Evolutionary conservation across 1,139 yeast species (phyloP).

Genomic region (Saccharomycopsis phalli): DNA sequence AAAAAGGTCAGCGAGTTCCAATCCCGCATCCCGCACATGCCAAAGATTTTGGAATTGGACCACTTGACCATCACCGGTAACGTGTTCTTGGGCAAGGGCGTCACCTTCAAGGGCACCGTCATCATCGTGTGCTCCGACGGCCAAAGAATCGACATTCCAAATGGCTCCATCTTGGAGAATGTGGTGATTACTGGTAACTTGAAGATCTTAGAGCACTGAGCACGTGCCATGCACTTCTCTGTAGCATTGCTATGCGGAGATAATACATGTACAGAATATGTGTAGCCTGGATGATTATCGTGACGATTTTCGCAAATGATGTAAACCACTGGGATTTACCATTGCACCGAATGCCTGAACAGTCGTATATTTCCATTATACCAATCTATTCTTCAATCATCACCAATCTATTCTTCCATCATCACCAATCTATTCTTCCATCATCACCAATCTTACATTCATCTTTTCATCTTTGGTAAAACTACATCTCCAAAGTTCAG

Average conservation of each 20-base stretch:
- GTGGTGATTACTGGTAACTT: slow-evolving; percentile 96
- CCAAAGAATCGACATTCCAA: slow-evolving; percentile 92
- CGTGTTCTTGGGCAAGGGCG: slow-evolving; percentile 83
- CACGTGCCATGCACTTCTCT: background rate
- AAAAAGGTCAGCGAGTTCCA: slow-evolving; percentile 92
- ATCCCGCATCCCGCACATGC: slow-evolving; percentile 88
- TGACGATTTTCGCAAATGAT: too few relatives aligned
- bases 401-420: too few relatives aligned
- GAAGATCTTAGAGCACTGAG: slow-evolving; percentile 85
- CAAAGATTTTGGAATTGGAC: slow-evolving; percentile 90
- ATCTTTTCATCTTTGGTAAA: too few relatives aligned
- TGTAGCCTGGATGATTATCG: background rate
- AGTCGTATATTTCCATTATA: too few relatives aligned
- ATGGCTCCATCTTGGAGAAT: slow-evolving; percentile 88
- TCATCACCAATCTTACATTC: too few relatives aligned
- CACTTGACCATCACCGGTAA: slow-evolving; percentile 97
- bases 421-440: too few relatives aligned
- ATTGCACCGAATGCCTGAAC: too few relatives aligned
- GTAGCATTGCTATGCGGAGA: background rate
- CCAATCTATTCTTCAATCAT: too few relatives aligned
- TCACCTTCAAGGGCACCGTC: slow-evolving; percentile 91
- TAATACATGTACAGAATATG: background rate
- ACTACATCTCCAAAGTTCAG: too few relatives aligned
- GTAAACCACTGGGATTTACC: too few relatives aligned
- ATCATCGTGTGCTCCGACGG: slow-evolving; percentile 97